phyloP scores from a whole-genome alignment of 805 yeast species.

The Priceomyces melissophilus region DNA sequence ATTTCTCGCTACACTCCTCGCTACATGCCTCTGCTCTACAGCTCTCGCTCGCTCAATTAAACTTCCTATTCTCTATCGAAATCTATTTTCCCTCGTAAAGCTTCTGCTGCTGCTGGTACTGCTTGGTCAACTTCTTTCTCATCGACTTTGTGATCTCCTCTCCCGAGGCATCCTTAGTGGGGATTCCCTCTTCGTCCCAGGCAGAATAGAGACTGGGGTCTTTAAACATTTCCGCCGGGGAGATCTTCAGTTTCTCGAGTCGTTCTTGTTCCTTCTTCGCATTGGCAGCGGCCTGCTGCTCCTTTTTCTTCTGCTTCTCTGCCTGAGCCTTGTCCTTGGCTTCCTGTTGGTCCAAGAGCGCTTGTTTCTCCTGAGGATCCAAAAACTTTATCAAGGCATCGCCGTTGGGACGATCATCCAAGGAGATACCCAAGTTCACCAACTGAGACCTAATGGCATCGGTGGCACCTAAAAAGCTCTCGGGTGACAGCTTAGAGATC shows the following conservation, averaged over 20 bases:
- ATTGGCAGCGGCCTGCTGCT: constrained; percentile 43
- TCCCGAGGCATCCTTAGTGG: constrained; percentile 71
- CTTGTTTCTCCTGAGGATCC: constrained; percentile 63
- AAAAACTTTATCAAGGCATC: constrained; percentile 84
- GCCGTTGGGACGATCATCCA: constrained; percentile 83
- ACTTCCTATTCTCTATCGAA: too few relatives aligned
- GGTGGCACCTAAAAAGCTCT: constrained; percentile 59
- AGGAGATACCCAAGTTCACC: constrained; percentile 70
- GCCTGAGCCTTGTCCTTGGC: constrained; percentile 59
- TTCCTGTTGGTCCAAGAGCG: constrained; percentile 56
- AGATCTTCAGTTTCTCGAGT: constrained; percentile 60
- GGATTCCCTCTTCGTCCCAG: constrained; percentile 87
- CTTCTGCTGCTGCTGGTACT: constrained; percentile 76
- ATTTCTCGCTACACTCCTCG: too few relatives aligned
- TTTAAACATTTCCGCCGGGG: constrained; percentile 74
- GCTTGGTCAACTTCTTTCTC: constrained; percentile 77
- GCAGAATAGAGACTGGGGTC: constrained; percentile 52
- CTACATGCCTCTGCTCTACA: not conserved
- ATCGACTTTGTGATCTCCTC: constrained; percentile 83
- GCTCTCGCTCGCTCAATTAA: too few relatives aligned
- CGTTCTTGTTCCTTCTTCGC: constrained; percentile 64
- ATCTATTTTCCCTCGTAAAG: constrained; percentile 74
- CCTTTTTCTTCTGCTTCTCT: constrained; percentile 57
- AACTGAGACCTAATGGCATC: constrained; percentile 74
- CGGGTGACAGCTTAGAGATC: constrained; percentile 48